Evolutionary conservation across 176 grass and related monocot genomes (phyloP), one percentile per base, ranked within the genome.

Genomic region (Bolboschoenus planiculmis): DNA sequence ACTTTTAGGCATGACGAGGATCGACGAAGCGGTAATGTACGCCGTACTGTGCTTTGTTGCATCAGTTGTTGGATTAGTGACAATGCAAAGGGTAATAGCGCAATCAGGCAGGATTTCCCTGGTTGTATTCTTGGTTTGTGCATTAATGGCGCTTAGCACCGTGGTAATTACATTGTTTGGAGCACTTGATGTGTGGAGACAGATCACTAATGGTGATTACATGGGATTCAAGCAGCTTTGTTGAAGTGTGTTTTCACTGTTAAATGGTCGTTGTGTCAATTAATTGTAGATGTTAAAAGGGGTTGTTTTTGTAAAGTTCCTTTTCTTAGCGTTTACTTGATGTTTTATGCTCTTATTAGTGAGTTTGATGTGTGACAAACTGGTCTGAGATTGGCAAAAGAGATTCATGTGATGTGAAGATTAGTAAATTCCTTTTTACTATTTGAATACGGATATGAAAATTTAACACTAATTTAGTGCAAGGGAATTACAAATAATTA

Each of bases 141-240:
- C 14, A 10, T 81, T 97, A 85, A 88, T 97, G 91, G 94, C 86
- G 10, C 72, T 97, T 78, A 97, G 94, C 79, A 87, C 91, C 0
- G 84, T 91, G 0, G 85, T 88, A 31, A 74, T 93, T 53, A 72
- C 86, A 21, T 78, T 83, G 62, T 91, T 84, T 59, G 94, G 94
- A 48, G 88, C 86, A 31, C 2, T 90, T 27, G 88, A 90, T 84
- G 82, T 92, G 40, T 93, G 91, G 94, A 60, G 13, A 61, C 86
- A 97, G 82, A 87, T 90, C 59, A 48, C 9, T 2, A 67, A 36
- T 56, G 88, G 91, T 55, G 81, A 76, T 0, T 97, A 94, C 86
- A 92, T 97, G 94, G 94, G 94, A 31, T 97, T 97, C 86, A 97
- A 88, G 63, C 31, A 83, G 7, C 91, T 83, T 43, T 94, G 91